Percentiles rank a stretch among this genome's conserved stretches.
Evolutionary conservation across 495 filamentous ascomycete genomes (phyloP).

Genomic region (Amorphotheca resinae): DNA sequence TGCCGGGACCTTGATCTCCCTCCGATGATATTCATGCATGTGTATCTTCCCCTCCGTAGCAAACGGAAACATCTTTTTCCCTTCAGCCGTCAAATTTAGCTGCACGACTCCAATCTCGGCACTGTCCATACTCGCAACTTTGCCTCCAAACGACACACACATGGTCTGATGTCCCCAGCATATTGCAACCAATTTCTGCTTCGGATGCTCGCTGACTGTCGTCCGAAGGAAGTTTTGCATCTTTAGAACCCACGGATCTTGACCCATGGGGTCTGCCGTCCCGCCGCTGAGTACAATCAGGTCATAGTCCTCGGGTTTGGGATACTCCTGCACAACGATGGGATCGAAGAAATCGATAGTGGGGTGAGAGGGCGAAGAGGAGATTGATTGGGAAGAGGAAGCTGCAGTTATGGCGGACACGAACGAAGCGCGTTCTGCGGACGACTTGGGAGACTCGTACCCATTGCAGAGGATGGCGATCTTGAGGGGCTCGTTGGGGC

Average conservation of each 20-base stretch:
- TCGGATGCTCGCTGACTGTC: conserved; percentile 24
- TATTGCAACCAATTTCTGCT: conserved; percentile 32
- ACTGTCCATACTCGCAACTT: conserved; percentile 26
- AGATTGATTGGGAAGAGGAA: conserved; percentile 19
- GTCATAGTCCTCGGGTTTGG: conserved; percentile 32
- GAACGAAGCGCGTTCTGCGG: conserved; percentile 30
- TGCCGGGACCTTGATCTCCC: conserved; percentile 24
- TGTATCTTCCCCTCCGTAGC: conserved; percentile 6
- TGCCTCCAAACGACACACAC: conserved; percentile 28
- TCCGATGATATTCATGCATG: conserved; percentile 35
- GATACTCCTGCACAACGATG: conserved; percentile 19
- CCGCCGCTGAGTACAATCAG: conserved; percentile 35
- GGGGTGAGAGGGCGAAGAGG: conserved; percentile 22
- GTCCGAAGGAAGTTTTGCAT: conserved; percentile 30
- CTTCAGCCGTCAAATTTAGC: conserved; percentile 2
- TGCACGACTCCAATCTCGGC: conserved; percentile 22
- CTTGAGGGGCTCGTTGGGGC: neutral
- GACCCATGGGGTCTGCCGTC: conserved; percentile 32
- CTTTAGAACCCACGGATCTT: conserved; percentile 31
- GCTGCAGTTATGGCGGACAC: conserved; percentile 24
- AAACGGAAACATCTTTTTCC: conserved; percentile 9
- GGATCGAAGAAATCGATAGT: conserved; percentile 20
- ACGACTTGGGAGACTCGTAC: conserved; percentile 27
- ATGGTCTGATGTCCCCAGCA: conserved; percentile 40
- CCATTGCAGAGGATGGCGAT: conserved; percentile 37